Base-by-base conservation (phyloP, 2,329 filamentous ascomycete genomes). In the Epichloe hybrida region DNA sequence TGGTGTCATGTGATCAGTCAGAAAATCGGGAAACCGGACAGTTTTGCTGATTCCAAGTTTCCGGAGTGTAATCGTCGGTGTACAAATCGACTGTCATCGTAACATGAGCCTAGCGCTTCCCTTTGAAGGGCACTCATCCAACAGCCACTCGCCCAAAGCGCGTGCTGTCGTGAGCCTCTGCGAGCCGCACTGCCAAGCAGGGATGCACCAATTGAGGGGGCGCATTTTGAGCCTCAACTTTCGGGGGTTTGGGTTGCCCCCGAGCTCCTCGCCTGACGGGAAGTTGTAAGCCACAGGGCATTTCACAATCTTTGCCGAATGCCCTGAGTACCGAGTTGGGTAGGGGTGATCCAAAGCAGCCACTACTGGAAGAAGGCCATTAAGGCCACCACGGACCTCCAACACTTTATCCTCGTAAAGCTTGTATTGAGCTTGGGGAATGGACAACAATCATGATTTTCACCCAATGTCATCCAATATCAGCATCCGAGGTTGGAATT, bases 211-310 rank as follows among this genome's bases (percentile, higher is more conserved):
- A 42, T 31, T 31, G 27, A 31, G 27, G 39, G 39, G 37, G n/a
- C 21, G n/a, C 15, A 20, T 8, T 13, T 52, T 49, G 48, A 52
- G 50, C 53, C 50, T 46, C 50, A 54, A 20, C 13, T 46, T 37
- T 52, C 42, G 23, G 48, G 52, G 52, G 43, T 7, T 34, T 34
- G 36, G 5, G 40, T 27, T 27, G 46, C 47, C 53, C 50, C 48
- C 40, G 8, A 21, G 39, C 39, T 12, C 39, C 17, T 11, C 39
- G 23, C 17, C 17, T 21, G 39, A 21, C 13, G 7, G n/a, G 8
- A 12, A 2, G 5, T 41, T 5, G 20, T 21, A 11, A 1, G 6
- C 11, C 20, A 11, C 27, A 9, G 27, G 9, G 27, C 27, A 31
- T 31, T 41, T 41, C 39, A 21, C 17, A 17, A 12, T 21, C 9